Evolutionary conservation across 306 rosid genomes (phyloP).

Genomic region (Elaeagnus macrophylla): DNA sequence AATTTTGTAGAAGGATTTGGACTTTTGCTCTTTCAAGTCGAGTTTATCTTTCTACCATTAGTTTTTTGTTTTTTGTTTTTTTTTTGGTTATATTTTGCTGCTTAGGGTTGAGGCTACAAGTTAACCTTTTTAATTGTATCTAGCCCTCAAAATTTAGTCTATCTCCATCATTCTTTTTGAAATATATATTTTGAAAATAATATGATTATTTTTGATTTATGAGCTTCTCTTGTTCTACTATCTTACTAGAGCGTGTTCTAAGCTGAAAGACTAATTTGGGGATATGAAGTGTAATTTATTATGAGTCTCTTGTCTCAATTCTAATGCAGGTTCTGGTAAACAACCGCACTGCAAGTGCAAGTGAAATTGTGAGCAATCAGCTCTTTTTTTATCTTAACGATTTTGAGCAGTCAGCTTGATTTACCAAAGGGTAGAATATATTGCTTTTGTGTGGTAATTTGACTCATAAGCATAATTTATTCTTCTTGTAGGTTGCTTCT

Average conservation of each 20-base stretch:
- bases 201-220: neutral
- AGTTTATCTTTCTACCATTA: too few species aligned
- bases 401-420: conserved; percentile 5
- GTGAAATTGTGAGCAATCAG: conserved; percentile 75
- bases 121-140: too few species aligned
- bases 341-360: conserved; percentile 88
- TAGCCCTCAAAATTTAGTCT: too few species aligned
- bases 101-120: too few species aligned
- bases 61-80: too few species aligned
- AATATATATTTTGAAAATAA: neutral
- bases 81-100: too few species aligned
- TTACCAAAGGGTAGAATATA: conserved; percentile 10
- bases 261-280: too few species aligned
- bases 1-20: too few species aligned
- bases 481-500: conserved; percentile 87
- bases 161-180: too few species aligned
- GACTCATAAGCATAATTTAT: neutral
- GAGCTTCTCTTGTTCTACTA: conserved; percentile 1
- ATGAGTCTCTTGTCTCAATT: conserved; percentile 21
- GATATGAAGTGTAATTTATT: neutral
- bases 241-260: neutral
- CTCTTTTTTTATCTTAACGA: too few species aligned
- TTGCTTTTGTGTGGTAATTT: conserved; percentile 16
- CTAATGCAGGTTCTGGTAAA: conserved; percentile 82
- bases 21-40: too few species aligned